phyloP scores from a whole-genome alignment of 2,329 filamentous ascomycete genomes.

The Waltergamsia citrina region DNA sequence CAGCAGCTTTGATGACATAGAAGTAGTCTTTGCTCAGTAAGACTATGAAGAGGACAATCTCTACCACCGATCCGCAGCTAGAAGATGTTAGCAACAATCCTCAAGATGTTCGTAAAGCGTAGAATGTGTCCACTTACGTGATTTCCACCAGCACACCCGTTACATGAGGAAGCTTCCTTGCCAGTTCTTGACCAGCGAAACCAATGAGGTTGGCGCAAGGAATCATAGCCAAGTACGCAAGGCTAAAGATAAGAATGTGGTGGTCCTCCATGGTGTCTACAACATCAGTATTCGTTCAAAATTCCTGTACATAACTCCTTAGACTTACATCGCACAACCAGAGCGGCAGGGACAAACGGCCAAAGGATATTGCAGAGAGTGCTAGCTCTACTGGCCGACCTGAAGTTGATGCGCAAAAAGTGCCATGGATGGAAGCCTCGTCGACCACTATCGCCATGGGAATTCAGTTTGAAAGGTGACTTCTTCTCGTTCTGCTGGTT shows the following conservation, averaged over 20 bases:
- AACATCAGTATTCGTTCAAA: constrained; percentile 3
- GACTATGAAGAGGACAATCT: constrained; percentile 76
- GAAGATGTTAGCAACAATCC: constrained; percentile 5
- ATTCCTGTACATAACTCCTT: neutral
- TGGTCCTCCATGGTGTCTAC: constrained; percentile 22
- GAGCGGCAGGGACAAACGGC: constrained; percentile 38
- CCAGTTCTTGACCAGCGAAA: constrained; percentile 57
- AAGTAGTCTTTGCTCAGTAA: constrained; percentile 48
- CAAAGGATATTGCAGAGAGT: constrained; percentile 37
- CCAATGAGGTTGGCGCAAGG: constrained; percentile 41
- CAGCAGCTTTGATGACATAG: constrained; percentile 73
- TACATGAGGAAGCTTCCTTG: constrained; percentile 68
- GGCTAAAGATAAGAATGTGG: constrained; percentile 34
- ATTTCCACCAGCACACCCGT: constrained; percentile 53
- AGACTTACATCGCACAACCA: constrained; percentile 28
- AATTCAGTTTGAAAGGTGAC: constrained; percentile 8
- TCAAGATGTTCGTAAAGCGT: constrained; percentile 15
- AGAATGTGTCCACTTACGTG: constrained; percentile 25
- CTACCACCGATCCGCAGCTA: constrained; percentile 62
- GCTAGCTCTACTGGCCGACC: constrained; percentile 32
- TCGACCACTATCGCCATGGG: constrained; percentile 33
- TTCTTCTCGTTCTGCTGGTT: constrained; percentile 7
- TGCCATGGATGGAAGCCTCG: constrained; percentile 31
- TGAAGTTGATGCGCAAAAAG: constrained; percentile 32
- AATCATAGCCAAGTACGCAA: constrained; percentile 40